Conservation (phyloP, 495 filamentous ascomycete genomes). For the Trichoderma reesei region DNA sequence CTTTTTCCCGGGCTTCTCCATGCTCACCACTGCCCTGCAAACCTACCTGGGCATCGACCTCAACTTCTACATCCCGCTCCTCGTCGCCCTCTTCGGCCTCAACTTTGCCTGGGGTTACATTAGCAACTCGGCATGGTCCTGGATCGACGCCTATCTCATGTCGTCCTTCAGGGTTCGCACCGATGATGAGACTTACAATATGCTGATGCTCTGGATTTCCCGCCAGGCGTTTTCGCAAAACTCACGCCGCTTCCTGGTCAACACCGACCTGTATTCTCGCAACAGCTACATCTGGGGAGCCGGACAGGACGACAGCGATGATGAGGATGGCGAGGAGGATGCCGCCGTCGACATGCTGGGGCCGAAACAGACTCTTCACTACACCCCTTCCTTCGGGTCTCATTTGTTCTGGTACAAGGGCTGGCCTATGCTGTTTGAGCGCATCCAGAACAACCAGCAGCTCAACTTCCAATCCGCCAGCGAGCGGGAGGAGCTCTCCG, state of each 20-base stretch:
- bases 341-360: constrained; percentile 13
- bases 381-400: constrained; percentile 54
- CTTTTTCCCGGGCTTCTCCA: constrained; percentile 63
- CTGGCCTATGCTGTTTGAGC: constrained; percentile 45
- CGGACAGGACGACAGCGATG: constrained; percentile 33
- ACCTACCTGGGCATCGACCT: constrained; percentile 61
- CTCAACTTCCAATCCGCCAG: constrained; percentile 21
- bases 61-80: constrained; percentile 55
- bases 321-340: constrained; percentile 41
- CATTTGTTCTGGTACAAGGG: constrained; percentile 59
- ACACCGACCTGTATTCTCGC: constrained; percentile 44
- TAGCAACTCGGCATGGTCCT: constrained; percentile 30
- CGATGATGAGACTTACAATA: constrained; percentile 60
- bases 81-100: constrained; percentile 42
- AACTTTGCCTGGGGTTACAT: constrained; percentile 43
- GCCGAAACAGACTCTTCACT: constrained; percentile 52
- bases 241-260: constrained; percentile 52
- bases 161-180: constrained; percentile 53
- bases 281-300: constrained; percentile 37
- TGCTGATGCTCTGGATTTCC: constrained; percentile 61
- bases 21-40: constrained; percentile 49
- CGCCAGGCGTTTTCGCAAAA: constrained; percentile 47
- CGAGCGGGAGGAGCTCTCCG: constrained; percentile 49
- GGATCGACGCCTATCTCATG: constrained; percentile 40
- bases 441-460: constrained; percentile 27